Evolutionary conservation across 495 filamentous ascomycete species (phyloP), one percentile per base, ranked within the genome.

Genomic region (Aspergillus saccharolyticus): DNA sequence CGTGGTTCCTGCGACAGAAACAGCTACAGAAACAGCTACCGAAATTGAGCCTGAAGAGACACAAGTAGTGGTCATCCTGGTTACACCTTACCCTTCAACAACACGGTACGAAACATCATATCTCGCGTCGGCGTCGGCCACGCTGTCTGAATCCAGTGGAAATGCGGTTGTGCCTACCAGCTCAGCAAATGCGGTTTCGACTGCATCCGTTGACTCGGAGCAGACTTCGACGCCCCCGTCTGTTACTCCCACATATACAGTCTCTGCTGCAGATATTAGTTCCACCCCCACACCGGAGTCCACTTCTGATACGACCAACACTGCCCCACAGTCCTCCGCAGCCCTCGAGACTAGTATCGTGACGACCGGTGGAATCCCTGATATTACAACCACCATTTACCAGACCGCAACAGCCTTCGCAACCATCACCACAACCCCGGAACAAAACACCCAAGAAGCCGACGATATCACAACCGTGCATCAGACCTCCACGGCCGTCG

Each of bases 41-140:
- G 17, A 16, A 0, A 17, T 12, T 4, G 22, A 17, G 22, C 16
- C 47, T 16, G 21, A 16, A 16, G 14, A 12, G 30, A 18, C 24
- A 1, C 22, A 50, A 4, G 15, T 28, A 9, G 25, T 53, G 19
- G 45, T 61, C 4, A 59, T 57, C n/a, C 45, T 56, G 42, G 45
- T 52, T 14, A 57, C 59, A n/a, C 39, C 56, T 15, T 58, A 57
- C 43, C 30, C 42, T 12, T 50, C 47, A 50, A 50, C 22, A 0
- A 50, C 22, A 7, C 22, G 28, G 4, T 24, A 28, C 12, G 47
- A 28, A 2, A 50, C 47, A 1, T 50, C 47, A 21, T 25, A 49
- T 18, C 20, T 50, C 15, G n/a, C 44, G 10, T 20, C 44, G 8
- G 44, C 20, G 9, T 28, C 47, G 30, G 47, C 16, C 14, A 50